Evolutionary conservation across 2,329 filamentous ascomycete genomes (phyloP).

Genomic region (Didymella segeticola): DNA sequence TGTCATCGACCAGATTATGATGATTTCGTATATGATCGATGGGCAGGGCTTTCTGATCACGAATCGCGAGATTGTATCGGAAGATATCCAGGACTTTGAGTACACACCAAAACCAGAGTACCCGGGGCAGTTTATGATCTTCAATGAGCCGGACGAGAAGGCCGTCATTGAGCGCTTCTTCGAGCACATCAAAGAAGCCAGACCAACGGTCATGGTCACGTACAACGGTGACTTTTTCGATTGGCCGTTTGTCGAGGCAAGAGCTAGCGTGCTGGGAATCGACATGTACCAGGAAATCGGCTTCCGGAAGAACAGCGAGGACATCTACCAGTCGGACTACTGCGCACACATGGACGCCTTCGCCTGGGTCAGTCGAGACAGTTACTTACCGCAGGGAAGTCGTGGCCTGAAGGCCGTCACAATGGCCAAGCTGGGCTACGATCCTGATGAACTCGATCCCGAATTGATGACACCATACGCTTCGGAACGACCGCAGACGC

Average conservation of each 20-base stretch:
- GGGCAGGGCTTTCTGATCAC: conserved; percentile 98
- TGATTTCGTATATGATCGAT: conserved; percentile 99
- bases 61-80: conserved; percentile 95
- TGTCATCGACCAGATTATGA: conserved; percentile 96
- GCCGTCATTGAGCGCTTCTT: conserved; percentile 90
- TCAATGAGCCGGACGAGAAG: conserved; percentile 96
- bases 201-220: conserved; percentile 97
- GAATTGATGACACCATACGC: conserved; percentile 95
- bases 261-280: conserved; percentile 92
- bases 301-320: conserved; percentile 92
- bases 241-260: conserved; percentile 97
- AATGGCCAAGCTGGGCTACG: conserved; percentile 96
- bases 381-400: conserved; percentile 95
- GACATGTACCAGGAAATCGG: conserved; percentile 99
- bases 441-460: conserved; percentile 95
- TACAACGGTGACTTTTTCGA: conserved; percentile 99
- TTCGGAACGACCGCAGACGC: conserved; percentile 85
- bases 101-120: conserved; percentile 98
- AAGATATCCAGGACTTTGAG: conserved; percentile 97
- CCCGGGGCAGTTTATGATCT: conserved; percentile 93
- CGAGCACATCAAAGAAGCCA: conserved; percentile 90
- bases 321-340: conserved; percentile 95
- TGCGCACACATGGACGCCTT: conserved; percentile 99
- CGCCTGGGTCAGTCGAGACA: conserved; percentile 98
- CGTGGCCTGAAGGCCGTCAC: conserved; percentile 97